Percentiles rank a stretch among this genome's conserved stretches.
These are phyloP conservation scores for Hyphodiscus hymeniophilus DNA, from an alignment of 495 filamentous ascomycete genomes.

Conservation along the genomic window DNA sequence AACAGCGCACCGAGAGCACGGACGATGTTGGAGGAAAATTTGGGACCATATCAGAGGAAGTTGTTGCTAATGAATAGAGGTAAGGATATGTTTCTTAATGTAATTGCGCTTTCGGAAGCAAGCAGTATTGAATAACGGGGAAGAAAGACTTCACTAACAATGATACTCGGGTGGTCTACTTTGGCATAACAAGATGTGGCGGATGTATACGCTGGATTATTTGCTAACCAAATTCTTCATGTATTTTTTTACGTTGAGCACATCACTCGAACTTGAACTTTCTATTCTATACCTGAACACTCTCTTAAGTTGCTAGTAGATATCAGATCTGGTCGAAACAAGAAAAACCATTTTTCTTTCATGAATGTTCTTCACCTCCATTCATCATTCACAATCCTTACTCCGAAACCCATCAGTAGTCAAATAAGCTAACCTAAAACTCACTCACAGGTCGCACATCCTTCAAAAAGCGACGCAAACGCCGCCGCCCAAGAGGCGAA, in stretches of 20 bases:
- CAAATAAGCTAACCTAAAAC: neutral
- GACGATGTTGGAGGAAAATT: slow-evolving; percentile 38
- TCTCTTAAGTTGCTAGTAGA: too few species aligned
- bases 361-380: neutral
- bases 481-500: neutral
- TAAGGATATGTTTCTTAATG: slow-evolving; percentile 19
- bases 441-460: slow-evolving; percentile 1
- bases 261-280: too few species aligned
- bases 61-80: slow-evolving; percentile 36
- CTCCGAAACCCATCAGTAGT: neutral
- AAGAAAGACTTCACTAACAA: too few species aligned
- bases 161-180: too few species aligned
- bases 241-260: too few species aligned
- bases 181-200: too few species aligned
- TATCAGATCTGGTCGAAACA: neutral
- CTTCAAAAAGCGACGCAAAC: slow-evolving; percentile 1
- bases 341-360: neutral
- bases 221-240: too few species aligned
- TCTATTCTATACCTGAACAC: too few species aligned
- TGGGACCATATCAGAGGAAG: slow-evolving; percentile 42
- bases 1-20: slow-evolving; percentile 26
- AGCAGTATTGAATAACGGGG: too few species aligned
- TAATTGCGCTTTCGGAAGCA: neutral
- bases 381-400: neutral
- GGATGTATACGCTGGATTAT: too few species aligned